phyloP scores from a whole-genome alignment of 2,329 filamentous ascomycete genomes.

The Trichoderma afroharzianum region DNA sequence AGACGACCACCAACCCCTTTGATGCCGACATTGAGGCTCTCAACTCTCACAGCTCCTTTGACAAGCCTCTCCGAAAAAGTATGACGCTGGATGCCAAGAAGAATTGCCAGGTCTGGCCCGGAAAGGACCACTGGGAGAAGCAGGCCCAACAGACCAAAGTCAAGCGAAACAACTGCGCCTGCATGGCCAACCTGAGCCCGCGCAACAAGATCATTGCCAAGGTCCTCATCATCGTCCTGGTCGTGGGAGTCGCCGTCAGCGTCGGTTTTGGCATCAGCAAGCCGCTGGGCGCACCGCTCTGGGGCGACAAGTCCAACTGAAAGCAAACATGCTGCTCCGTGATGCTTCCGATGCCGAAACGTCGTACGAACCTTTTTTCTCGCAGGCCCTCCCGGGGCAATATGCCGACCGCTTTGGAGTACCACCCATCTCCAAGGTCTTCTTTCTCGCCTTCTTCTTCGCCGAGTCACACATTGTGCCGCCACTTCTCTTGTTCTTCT shows the following conservation, averaged over 20 bases:
- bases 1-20: slow-evolving; percentile 46
- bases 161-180: slow-evolving; percentile 47
- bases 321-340: neutral
- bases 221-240: slow-evolving; percentile 49
- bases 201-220: slow-evolving; percentile 53
- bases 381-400: neutral
- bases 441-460: neutral
- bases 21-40: slow-evolving; percentile 57
- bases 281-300: slow-evolving; percentile 56
- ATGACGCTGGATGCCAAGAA: slow-evolving; percentile 32
- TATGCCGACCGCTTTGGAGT: neutral
- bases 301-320: slow-evolving; percentile 37
- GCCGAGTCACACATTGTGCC: neutral
- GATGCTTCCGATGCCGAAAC: neutral
- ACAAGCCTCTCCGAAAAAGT: slow-evolving; percentile 30
- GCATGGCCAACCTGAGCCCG: slow-evolving; percentile 50
- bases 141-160: slow-evolving; percentile 56
- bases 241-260: slow-evolving; percentile 52
- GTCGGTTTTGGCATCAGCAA: slow-evolving; percentile 61
- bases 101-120: slow-evolving; percentile 58
- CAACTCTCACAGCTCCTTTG: slow-evolving; percentile 36
- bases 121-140: slow-evolving; percentile 56
- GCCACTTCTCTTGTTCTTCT: neutral
- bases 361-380: neutral
- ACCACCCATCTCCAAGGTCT: neutral